These are phyloP conservation scores for Haplosporangium sp. DNA, from an alignment of 371 early-diverging fungal genomes.

Conservation along the genomic window DNA sequence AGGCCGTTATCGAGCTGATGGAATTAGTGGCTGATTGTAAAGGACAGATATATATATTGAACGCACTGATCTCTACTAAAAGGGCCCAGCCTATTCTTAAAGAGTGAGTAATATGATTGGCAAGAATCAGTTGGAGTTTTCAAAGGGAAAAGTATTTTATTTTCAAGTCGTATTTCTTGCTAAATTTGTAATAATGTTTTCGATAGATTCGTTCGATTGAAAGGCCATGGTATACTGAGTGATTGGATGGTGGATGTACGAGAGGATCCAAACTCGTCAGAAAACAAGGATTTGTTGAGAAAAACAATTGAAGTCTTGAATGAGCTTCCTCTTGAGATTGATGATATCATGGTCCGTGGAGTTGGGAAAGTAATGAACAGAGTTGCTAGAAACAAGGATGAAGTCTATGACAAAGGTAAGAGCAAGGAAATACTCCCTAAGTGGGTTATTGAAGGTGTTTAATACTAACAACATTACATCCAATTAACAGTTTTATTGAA, in stretches of 20 bases:
- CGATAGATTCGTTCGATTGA: slow-evolving; percentile 24
- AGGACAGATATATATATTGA: slow-evolving; percentile 33
- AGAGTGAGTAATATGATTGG: slow-evolving; percentile 18
- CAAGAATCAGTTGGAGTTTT: no score
- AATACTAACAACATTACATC: no score
- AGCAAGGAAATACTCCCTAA: not conserved
- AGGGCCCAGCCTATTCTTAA: not conserved
- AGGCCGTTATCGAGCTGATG: slow-evolving; percentile 21
- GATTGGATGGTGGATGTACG: slow-evolving; percentile 30
- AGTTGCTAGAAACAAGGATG: slow-evolving; percentile 18
- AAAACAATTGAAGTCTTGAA: slow-evolving; percentile 29
- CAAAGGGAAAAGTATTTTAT: not conserved
- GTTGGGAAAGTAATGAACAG: slow-evolving; percentile 32
- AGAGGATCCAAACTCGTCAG: not conserved
- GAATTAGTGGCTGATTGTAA: slow-evolving; percentile 15
- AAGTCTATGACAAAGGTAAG: slow-evolving; percentile 33
- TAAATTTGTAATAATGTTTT: not conserved
- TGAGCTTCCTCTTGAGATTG: slow-evolving; percentile 25
- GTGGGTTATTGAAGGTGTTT: no score
- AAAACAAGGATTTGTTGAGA: slow-evolving; percentile 18
- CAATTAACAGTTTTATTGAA: no score
- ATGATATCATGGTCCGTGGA: slow-evolving; percentile 18
- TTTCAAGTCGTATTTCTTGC: not conserved
- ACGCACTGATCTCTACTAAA: slow-evolving; percentile 28
- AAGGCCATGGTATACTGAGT: slow-evolving; percentile 22